Evolutionary conservation across 805 yeast genomes (phyloP).

Genomic region (Candida easanensis): DNA sequence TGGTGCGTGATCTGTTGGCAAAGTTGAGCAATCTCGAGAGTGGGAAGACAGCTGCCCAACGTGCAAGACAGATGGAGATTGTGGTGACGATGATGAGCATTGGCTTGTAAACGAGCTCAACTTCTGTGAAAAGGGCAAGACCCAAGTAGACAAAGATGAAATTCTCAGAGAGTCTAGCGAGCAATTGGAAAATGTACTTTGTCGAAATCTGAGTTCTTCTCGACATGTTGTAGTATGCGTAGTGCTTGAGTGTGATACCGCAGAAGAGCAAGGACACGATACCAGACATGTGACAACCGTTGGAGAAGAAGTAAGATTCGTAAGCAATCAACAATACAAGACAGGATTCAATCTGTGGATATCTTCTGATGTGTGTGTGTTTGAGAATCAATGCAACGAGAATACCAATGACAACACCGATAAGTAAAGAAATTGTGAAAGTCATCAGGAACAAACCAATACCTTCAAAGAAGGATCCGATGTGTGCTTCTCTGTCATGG

Average conservation of each 20-base stretch:
- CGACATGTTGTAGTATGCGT: conserved; percentile 97
- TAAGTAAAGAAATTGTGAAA: conserved; percentile 83
- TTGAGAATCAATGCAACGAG: conserved; percentile 85
- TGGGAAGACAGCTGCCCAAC: conserved; percentile 98
- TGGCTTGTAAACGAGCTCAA: conserved; percentile 92
- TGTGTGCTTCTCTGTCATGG: conserved; percentile 77
- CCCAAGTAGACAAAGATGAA: conserved; percentile 96
- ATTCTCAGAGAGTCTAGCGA: conserved; percentile 95
- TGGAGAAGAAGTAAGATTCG: conserved; percentile 94
- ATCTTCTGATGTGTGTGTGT: conserved; percentile 88
- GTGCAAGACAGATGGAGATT: conserved; percentile 84
- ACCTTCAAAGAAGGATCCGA: conserved; percentile 87
- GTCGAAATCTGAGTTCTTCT: conserved; percentile 95
- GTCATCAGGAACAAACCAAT: conserved; percentile 90
- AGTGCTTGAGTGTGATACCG: conserved; percentile 95
- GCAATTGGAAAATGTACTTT: conserved; percentile 87
- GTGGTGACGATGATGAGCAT: conserved; percentile 86
- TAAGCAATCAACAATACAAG: conserved; percentile 86
- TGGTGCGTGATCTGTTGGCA: conserved; percentile 59
- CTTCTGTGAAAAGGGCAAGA: conserved; percentile 91
- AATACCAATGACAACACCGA: conserved; percentile 86
- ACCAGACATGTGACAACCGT: conserved; percentile 99
- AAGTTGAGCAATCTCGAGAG: conserved; percentile 81
- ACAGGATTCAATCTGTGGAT: conserved; percentile 97
- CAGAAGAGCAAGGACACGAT: conserved; percentile 92